Base-by-base conservation (phyloP, 2,329 filamentous ascomycete species). In the Colletotrichum sublineola region DNA sequence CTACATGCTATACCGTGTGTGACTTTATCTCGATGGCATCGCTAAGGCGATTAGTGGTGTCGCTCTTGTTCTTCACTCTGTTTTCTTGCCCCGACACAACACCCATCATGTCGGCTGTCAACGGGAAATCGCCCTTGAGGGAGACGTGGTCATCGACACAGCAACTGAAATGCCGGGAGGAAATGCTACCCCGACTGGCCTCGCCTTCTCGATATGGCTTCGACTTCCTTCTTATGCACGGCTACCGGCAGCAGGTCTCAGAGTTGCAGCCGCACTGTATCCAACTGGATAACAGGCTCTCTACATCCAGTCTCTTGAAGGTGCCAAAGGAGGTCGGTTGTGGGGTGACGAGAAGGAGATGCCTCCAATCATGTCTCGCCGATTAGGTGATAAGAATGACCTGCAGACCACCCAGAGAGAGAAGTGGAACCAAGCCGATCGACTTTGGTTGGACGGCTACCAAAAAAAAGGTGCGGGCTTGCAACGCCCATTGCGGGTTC, bases 291-390 rank as follows among this genome's bases (percentile, higher is more conserved):
- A 31, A 14, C 31, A 12, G 38, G 18, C 31, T 53, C 5, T 42
- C 40, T 2, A 56, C 14, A 2, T 56, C 18, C 33, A 14, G 24
- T 36, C 20, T 55, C 29, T 11, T 48, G 48, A n/a, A 52, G 62
- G 62, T 53, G 66, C 55, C 68, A 40, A 63, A 44, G 42, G 40
- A 60, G 52, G 33, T 56, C 42, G 33, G 29, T 44, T 40, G 40
- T 53, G 56, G 55, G 46, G 57, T 62, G 50, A 42, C 31, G 48
- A 33, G 56, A 44, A 48, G 9, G 42, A 38, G 33, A 57, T n/a
- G 31, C 58, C 52, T 56, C 72, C 72, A 74, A 74, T 72, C 72
- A 72, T 68, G 46, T 68, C 60, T 36, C 46, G 44, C 24, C 31
- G 71, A 70, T 69, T 64, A 48, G 40, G 46, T 20, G 44, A 69